phyloP scores from a whole-genome alignment of 2,329 filamentous ascomycete genomes.

The Diaporthe sp. region DNA sequence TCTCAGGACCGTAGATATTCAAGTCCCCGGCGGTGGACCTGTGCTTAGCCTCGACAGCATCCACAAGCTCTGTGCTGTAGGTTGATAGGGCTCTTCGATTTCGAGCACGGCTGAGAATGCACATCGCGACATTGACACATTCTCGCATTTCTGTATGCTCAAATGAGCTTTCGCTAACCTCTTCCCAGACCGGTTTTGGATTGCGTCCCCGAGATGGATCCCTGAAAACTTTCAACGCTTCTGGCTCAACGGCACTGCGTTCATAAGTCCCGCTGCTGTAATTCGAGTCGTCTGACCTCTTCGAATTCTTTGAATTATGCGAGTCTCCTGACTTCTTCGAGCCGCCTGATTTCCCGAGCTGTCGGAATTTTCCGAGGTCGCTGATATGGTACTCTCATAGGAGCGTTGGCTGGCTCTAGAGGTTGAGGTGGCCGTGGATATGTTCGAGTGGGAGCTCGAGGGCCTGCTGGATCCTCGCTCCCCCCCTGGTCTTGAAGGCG shows the following conservation, averaged over 20 bases:
- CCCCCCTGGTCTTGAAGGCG: not conserved
- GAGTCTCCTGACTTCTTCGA: no score
- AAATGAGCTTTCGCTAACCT: not conserved
- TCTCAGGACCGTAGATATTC: not conserved
- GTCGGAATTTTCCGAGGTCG: no score
- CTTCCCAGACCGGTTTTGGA: no score
- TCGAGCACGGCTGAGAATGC: not conserved
- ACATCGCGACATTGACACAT: not conserved
- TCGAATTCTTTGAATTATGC: no score
- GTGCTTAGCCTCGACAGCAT: not conserved
- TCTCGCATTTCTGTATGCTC: not conserved
- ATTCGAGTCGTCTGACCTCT: no score
- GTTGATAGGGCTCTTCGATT: not conserved
- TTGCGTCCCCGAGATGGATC: not conserved
- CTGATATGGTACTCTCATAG: no score
- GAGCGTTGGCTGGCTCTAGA: no score
- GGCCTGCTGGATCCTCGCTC: no score
- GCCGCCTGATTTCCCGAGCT: no score
- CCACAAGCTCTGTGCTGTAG: not conserved
- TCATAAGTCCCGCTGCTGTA: not conserved
- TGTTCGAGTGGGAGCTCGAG: no score
- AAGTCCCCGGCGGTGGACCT: not conserved
- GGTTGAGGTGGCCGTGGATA: no score
- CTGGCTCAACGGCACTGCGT: not conserved
- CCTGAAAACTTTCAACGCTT: not conserved